phyloP scores from a whole-genome alignment of 331 rosid species.

The Erythrophleum ivorense region DNA sequence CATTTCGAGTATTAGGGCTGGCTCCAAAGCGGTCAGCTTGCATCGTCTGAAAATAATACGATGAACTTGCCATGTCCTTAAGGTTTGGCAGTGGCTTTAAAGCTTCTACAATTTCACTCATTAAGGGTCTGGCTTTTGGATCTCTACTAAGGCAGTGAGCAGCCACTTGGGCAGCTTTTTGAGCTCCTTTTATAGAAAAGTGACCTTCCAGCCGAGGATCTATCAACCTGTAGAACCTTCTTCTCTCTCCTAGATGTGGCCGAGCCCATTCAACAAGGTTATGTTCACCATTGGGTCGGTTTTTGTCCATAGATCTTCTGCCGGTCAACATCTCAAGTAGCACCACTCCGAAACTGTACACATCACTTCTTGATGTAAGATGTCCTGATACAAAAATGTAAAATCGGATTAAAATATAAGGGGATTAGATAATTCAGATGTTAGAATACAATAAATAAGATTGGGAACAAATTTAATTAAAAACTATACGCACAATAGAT shows the following conservation, averaged over 20 bases:
- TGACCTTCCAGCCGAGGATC: conserved; percentile 58
- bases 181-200: conserved; percentile 57
- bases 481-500: background rate
- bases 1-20: conserved; percentile 76
- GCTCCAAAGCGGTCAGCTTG: conserved; percentile 73
- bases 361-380: conserved; percentile 91
- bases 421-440: conserved; percentile 2
- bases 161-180: conserved; percentile 48
- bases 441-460: background rate
- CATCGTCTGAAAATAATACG: conserved; percentile 90
- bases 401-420: background rate
- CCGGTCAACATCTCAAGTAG: conserved; percentile 93
- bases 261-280: conserved; percentile 62
- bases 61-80: conserved; percentile 66
- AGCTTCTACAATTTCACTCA: conserved; percentile 58
- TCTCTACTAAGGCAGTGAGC: conserved; percentile 56
- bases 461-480: background rate
- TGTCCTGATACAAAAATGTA: conserved; percentile 60
- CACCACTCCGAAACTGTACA: conserved; percentile 93
- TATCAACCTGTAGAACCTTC: conserved; percentile 52
- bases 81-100: conserved; percentile 54
- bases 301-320: conserved; percentile 96
- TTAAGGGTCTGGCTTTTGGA: conserved; percentile 51
- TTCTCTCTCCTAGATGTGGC: conserved; percentile 54
- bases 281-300: conserved; percentile 57